Evolutionary conservation across 768 basidiomycete species (phyloP).

Genomic region (Coprinopsis marcescibilis): DNA sequence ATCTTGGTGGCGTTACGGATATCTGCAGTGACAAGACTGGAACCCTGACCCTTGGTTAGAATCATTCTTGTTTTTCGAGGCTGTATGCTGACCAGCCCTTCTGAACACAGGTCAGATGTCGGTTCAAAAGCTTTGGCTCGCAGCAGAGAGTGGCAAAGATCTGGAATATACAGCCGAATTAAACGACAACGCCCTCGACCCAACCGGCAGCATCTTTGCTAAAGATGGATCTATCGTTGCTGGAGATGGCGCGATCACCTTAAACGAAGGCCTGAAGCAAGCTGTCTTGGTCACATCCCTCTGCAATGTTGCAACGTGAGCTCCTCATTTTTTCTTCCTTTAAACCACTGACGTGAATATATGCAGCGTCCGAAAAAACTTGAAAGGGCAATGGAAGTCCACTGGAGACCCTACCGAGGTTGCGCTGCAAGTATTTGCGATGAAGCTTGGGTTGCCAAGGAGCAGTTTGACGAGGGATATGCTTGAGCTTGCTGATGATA

Average conservation of each 20-base stretch:
- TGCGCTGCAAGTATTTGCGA: conserved; percentile 51
- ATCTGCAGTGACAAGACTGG: conserved; percentile 66
- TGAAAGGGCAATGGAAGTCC: conserved; percentile 39
- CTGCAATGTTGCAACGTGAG: conserved; percentile 33
- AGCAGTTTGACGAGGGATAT: conserved; percentile 22
- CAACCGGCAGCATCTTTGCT: conserved; percentile 23
- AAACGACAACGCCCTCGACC: conserved; percentile 27
- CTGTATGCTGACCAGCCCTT: neutral
- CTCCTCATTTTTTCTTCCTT: neutral
- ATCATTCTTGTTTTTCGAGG: neutral
- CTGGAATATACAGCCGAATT: conserved; percentile 29
- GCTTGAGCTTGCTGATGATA: conserved; percentile 10
- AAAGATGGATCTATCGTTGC: conserved; percentile 16
- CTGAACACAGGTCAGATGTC: conserved; percentile 31
- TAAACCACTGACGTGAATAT: neutral
- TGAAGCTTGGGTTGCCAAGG: conserved; percentile 41
- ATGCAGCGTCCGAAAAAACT: conserved; percentile 28
- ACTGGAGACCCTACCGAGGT: conserved; percentile 54
- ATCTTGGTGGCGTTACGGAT: conserved; percentile 48
- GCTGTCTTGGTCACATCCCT: conserved; percentile 27
- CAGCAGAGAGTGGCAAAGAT: conserved; percentile 19
- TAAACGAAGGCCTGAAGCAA: conserved; percentile 22
- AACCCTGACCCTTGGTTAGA: conserved; percentile 40
- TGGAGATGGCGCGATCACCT: conserved; percentile 15
- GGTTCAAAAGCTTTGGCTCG: conserved; percentile 34